Evolutionary conservation across 2,329 filamentous ascomycete species (phyloP).

Genomic region (Aspergillus intermedius): DNA sequence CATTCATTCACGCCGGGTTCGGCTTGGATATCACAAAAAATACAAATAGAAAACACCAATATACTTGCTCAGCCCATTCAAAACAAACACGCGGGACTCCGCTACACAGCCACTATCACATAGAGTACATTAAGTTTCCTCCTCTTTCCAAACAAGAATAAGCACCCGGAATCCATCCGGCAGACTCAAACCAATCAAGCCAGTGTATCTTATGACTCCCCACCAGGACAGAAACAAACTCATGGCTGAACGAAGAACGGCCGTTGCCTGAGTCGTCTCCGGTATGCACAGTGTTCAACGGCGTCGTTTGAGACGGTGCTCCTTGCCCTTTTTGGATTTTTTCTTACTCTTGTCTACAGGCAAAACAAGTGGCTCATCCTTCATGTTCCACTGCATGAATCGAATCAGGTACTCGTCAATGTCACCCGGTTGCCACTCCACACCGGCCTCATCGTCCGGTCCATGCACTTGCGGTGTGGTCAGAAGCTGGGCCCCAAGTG

Average conservation of each 20-base stretch:
- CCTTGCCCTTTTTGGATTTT: conserved; percentile 42
- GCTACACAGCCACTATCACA: background rate
- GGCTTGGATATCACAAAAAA: background rate
- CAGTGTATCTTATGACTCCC: background rate
- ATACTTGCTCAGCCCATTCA: background rate
- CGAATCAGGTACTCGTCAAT: conserved; percentile 71
- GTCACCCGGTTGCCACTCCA: conserved; percentile 47
- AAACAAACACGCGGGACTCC: background rate
- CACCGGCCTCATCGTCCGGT: conserved; percentile 24
- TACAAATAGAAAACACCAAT: background rate
- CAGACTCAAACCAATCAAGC: background rate
- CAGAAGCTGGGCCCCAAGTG: conserved; percentile 8
- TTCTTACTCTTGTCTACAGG: conserved; percentile 44
- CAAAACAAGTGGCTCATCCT: conserved; percentile 43
- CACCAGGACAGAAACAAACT: background rate
- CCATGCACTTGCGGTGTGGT: conserved; percentile 14
- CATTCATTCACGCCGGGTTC: background rate
- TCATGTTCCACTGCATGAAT: conserved; percentile 57
- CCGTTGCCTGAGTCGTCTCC: too few species aligned
- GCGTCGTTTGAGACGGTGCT: conserved; percentile 38
- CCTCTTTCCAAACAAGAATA: too few species aligned
- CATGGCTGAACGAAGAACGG: background rate
- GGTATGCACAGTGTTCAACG: conserved; percentile 14
- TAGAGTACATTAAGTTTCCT: background rate
- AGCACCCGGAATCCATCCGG: background rate